Evolutionary conservation across 208 protist genomes (phyloP).

Genomic region (Acanthamoeba castellanii): DNA sequence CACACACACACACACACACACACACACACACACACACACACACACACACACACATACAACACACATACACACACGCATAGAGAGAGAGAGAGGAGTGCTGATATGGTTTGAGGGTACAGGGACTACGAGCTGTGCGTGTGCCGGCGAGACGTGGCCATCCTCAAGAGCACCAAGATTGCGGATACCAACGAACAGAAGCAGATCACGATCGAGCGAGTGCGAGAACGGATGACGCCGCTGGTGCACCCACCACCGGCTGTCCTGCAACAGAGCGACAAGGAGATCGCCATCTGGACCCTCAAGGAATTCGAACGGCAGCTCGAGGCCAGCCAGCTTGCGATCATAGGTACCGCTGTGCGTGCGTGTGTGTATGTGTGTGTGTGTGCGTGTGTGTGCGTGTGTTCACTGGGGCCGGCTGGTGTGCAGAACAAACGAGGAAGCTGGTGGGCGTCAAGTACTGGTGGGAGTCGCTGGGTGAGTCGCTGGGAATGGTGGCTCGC

Average conservation of each 20-base stretch:
- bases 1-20: too few species aligned
- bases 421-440: not conserved
- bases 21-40: too few species aligned
- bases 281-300: slow-evolving; percentile 4
- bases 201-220: not conserved
- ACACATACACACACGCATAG: too few species aligned
- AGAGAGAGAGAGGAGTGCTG: too few species aligned
- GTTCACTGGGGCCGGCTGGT: too few species aligned
- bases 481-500: not conserved
- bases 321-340: not conserved
- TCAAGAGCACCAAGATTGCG: not conserved
- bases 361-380: not conserved
- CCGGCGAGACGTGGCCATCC: not conserved
- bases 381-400: not conserved
- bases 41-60: too few species aligned
- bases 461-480: not conserved
- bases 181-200: not conserved
- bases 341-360: not conserved
- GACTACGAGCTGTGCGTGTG: slow-evolving; percentile 29
- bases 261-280: not conserved
- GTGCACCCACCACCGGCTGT: not conserved
- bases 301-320: slow-evolving; percentile 13
- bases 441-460: not conserved
- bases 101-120: too few species aligned
- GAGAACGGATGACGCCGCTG: not conserved